Percentiles rank a stretch among this genome's conserved stretches.
Conservation (phyloP, 2,329 filamentous ascomycete genomes). For the Aureobasidium sp. region DNA sequence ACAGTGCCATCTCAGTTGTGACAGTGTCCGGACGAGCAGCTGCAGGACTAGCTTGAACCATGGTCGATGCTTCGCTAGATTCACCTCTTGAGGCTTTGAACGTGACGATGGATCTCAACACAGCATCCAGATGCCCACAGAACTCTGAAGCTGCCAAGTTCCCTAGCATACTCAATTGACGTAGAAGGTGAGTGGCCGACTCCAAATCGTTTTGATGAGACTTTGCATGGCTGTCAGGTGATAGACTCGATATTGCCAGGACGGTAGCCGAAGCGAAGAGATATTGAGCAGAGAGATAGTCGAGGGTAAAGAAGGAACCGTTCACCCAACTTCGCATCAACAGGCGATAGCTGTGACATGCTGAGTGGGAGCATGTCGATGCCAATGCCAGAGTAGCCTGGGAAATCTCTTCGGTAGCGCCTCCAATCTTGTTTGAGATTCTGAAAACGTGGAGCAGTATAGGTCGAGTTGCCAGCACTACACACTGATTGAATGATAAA, state of each 20-base stretch:
- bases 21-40: not conserved
- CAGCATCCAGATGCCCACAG: conserved; percentile 32
- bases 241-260: conserved; percentile 36
- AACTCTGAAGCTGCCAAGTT: conserved; percentile 37
- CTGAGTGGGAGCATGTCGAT: conserved; percentile 36
- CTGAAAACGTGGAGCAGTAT: conserved; percentile 28
- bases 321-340: conserved; percentile 39
- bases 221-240: conserved; percentile 23
- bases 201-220: conserved; percentile 36
- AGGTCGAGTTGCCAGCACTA: conserved; percentile 27
- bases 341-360: conserved; percentile 36
- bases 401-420: conserved; percentile 14
- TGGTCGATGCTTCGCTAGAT: not conserved
- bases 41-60: not conserved
- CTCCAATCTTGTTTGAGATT: conserved; percentile 15
- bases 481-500: conserved; percentile 25
- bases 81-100: conserved; percentile 4
- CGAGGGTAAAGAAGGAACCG: conserved; percentile 39
- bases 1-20: conserved; percentile 9
- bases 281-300: conserved; percentile 40
- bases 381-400: conserved; percentile 12
- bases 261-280: conserved; percentile 40
- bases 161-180: conserved; percentile 32
- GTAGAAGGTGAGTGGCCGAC: conserved; percentile 30
- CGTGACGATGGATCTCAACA: conserved; percentile 12